Base-by-base conservation (phyloP, 2,329 filamentous ascomycete species). In the Boeremia exigua region DNA sequence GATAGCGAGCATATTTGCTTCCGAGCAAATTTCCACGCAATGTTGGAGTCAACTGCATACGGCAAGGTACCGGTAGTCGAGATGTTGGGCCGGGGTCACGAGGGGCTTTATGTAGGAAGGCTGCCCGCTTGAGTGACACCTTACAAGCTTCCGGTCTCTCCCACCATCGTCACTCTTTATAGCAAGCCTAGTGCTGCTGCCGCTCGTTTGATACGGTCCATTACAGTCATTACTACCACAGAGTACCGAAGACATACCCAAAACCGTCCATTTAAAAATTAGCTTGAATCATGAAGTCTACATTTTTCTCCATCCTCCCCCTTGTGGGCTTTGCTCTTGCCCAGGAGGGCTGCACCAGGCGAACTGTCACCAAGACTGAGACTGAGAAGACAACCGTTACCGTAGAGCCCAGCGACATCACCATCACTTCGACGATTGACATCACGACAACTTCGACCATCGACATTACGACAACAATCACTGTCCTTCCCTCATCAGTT, bases 131-230 rank as follows among this genome's bases (percentile, higher is more conserved):
- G 36, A 50, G 25, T 30, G 42, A 38, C 25, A 27, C 40, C 17
- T 58, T 45, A 53, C 49, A 46, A 59, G 42, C 48, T 58, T 62
- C 34, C 49, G 40, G 44, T 59, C 38, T 52, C 48, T 54, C 47
- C 39, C 29, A 54, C 54, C 42, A 55, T 44, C 54, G 45, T 61
- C 61, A 59, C 43, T 65, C 62, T 30, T 56, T 64, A 63, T 62
- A 56, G 59, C 64, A 66, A 66, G 69, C 69, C 63, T 59, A 60
- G 66, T 58, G 66, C 65, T 70, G 65, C 67, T 67, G 65, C 57
- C 61, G 60, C 63, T 69, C 63, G 45, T 63, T 66, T 54, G 58
- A 59, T 51, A 59, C 57, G 42, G 49, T 54, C 28, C 17, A 36
- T 14, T 47, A 50, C 54, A 34, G 28, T 53, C 53, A 47, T 56